Base-by-base conservation (phyloP, 139 green algal species). In the Micractinium conductrix region DNA sequence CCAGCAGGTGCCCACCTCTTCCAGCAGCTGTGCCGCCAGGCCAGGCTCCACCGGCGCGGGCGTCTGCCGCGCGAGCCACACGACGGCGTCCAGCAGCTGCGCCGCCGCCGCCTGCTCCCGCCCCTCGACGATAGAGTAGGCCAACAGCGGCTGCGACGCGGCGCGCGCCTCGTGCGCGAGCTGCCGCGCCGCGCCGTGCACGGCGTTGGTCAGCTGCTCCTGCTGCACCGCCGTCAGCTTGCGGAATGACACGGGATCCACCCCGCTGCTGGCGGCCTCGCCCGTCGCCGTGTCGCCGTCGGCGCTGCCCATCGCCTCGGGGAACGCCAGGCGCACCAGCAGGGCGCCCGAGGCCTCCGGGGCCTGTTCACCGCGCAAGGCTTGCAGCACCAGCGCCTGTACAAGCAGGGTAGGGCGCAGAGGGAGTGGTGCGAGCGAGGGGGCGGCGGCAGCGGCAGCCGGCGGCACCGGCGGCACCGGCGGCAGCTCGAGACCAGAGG, bases 1-100 rank as follows among this genome's bases (percentile, higher is more conserved):
- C n/a, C n/a, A n/a, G n/a, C n/a, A 74, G 7, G 8, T 6, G 6
- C 75, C 22, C 58, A 84, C 78, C 42, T 89, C 74, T 58, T 91
- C 87, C 35, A 89, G 33, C 33, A 83, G 67, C 65, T 78, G 78
- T 10, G 79, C 62, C 16, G 85, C 48, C 35, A 84, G 60, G 50
- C 60, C 69, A 19, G 62, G 45, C 26, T 86, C 85, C 24, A 89
- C 14, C 0, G 69, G 67, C 26, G 48, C 1, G 6, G 85, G 63
- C 43, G 10, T 38, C 60, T 87, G 58, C 33, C 65, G 4, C 45
- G 72, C 53, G 40, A 89, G 38, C 78, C 72, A 84, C 35, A 89
- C 48, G 30, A 78, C 73, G 0, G 85, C 62, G 37, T 89, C 85
- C 26, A 89, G 30, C 58, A 92, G 71, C 74, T 87, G 43, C 67